Base-by-base conservation (phyloP, 1,284 basidiomycete genomes). In the Exsudoporus floridanus region DNA sequence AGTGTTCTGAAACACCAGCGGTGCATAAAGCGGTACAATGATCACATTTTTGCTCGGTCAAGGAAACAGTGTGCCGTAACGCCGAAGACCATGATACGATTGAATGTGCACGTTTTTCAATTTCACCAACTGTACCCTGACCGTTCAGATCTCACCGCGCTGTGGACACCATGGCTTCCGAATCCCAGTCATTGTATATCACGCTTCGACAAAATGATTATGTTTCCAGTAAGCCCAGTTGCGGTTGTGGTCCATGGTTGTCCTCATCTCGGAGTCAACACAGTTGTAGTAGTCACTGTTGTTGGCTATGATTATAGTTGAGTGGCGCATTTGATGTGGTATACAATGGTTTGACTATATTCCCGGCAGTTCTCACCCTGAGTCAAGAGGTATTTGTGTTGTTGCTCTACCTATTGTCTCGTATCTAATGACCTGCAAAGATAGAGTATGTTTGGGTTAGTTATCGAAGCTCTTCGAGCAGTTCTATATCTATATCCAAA, bases 401-500 rank as follows among this genome's bases (percentile, higher is more conserved):
- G 6, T 28, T 23, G 10, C 25, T 41, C 16, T 3, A 30, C 19
- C 3, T 31, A 14, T 10, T 25, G 30, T 21, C 13, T 48, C n/a
- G n/a, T 14, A 6, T 14, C 21, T 48, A 23, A 49, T 23, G 5
- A 30, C n/a, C 16, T 31, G 18, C 28, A 21, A 21, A 52, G 50
- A 28, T 52, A 40, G 46, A 52, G 23, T 49, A 49, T 28, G 21
- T 52, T 19, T 52, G 46, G 50, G 50, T 52, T 6, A 49, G 50
- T 35, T 7, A 14, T 28, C 1, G 1, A 19, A 33, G 2, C 3
- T 6, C 18, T 48, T 31, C 13, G 4, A 14, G 13, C 1, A 19
- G 27, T 28, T 1, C 5, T 34, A 25, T 18, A 12, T 27, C 12
- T 5, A 8, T n/a, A 28, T n/a, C 18, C 28, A 5, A 35, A 18